Conservation (phyloP, 2,329 filamentous ascomycete genomes). For the Tolypocladium tropicale region DNA sequence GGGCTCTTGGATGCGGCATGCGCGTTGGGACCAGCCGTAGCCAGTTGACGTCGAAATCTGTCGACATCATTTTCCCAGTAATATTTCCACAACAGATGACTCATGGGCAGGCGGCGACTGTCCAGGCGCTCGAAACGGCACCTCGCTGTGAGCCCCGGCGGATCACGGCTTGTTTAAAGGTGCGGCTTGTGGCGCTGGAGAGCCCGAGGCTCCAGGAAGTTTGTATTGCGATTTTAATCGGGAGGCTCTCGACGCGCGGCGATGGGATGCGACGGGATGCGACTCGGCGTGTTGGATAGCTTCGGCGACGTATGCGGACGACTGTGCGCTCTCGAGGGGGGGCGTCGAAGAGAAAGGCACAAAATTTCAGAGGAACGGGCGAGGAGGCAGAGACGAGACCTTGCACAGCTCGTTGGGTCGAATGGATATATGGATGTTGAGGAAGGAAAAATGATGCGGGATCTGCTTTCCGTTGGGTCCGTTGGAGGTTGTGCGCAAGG, state of each 20-base stretch:
- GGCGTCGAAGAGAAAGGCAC: not conserved
- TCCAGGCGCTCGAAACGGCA: conserved; percentile 49
- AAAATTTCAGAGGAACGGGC: not conserved
- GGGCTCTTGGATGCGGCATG: conserved; percentile 46
- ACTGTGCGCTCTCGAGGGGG: not conserved
- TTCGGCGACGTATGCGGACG: not conserved
- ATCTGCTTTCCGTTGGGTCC: not conserved
- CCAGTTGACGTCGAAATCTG: conserved; percentile 80
- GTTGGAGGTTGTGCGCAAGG: conserved; percentile 2
- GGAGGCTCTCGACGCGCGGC: not conserved
- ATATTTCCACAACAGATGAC: conserved; percentile 91
- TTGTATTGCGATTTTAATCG: not conserved
- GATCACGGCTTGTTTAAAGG: conserved; percentile 93
- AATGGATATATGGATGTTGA: not conserved
- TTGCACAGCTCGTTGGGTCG: not conserved
- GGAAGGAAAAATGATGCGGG: not conserved
- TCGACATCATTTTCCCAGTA: conserved; percentile 98
- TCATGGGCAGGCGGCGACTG: conserved; percentile 52
- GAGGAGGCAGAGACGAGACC: not conserved
- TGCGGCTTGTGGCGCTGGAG: conserved; percentile 30
- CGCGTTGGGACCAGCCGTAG: conserved; percentile 52
- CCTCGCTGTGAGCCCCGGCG: conserved; percentile 80
- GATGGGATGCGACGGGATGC: not conserved
- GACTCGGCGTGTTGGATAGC: not conserved
- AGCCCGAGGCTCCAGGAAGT: conserved; percentile 1